Evolutionary conservation across 139 green algal species (phyloP), one percentile per base, ranked within the genome.

Genomic region (Chlamydomonas incerta): DNA sequence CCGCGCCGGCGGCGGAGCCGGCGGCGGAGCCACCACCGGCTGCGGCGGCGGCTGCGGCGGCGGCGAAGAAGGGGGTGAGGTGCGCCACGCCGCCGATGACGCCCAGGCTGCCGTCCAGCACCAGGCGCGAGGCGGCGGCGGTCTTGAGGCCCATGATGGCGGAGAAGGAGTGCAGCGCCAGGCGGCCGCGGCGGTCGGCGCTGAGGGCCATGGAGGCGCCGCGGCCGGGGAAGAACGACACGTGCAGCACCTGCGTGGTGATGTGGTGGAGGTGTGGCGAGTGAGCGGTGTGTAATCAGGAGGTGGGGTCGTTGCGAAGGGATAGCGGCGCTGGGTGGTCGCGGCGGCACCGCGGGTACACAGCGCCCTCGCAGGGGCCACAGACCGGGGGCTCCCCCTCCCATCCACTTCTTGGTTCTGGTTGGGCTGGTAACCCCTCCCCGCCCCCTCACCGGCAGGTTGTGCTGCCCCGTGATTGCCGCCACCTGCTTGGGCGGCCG

Each of bases 191-290:
- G 15, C 80, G 73, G 87, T 90, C 81, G 15, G 75, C 73, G 35
- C 86, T 86, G 8, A 94, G 55, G 2, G 87, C 74, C 28, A 71
- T 50, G 37, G 65, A 72, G 50, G 83, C 87, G 57, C 62, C 68
- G 14, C 80, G 73, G 11, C 85, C 83, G 0, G 89, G 89, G 47
- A 91, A 75, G 86, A 94, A 94, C 86, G 62, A 87, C 17, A 76
- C 69, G 47, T 92, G 71, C 6, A 74, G 85, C 20, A 94, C 41
- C 41, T 87, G 91, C 35, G 82, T 62, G n/a, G n/a, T n/a, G n/a
- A n/a, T n/a, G 46, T 81, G 57, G 58, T 88, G 86, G 58, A 76
- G 80, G 28, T 55, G 74, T 83, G 80, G 29, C 3, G 11, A 31
- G 60, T 2, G 23, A 9, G 24, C 46, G 37, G 66, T 52, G 52